phyloP scores from a whole-genome alignment of 306 rosid genomes.

The Medicago lupulina region DNA sequence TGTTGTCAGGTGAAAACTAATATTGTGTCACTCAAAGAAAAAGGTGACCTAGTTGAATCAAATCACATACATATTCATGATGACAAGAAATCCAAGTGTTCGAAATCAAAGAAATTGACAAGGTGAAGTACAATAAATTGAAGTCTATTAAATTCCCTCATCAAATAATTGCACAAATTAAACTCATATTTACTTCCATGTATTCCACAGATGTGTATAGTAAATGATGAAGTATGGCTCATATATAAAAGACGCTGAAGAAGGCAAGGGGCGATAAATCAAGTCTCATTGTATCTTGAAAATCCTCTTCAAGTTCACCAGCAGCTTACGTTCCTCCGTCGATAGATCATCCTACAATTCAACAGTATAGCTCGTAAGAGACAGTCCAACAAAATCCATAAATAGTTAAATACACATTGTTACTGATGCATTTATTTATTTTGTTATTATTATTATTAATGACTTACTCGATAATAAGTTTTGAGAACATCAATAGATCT shows the following conservation, averaged over 20 bases:
- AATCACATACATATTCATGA: slow-evolving; percentile 7
- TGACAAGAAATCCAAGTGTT: not conserved
- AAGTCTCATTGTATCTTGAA: too few species aligned
- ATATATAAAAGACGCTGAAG: too few species aligned
- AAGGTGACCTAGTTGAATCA: slow-evolving; percentile 33
- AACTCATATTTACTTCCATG: too few species aligned
- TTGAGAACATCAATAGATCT: not conserved
- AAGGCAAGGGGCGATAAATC: too few species aligned
- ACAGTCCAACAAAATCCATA: slow-evolving; percentile 15
- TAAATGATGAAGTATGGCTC: too few species aligned
- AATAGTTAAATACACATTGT: not conserved
- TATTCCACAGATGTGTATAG: too few species aligned
- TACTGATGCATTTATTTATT: not conserved
- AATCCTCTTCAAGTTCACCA: too few species aligned
- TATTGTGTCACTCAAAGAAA: not conserved
- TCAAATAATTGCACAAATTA: too few species aligned
- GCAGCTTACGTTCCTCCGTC: too few species aligned
- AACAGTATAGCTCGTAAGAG: not conserved
- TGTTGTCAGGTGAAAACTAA: not conserved
- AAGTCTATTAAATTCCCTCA: not conserved
- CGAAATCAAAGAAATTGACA: slow-evolving; percentile 11
- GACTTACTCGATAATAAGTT: slow-evolving; percentile 71
- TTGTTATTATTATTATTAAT: not conserved
- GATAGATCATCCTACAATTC: slow-evolving; percentile 52
- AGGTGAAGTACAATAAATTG: not conserved